Base-by-base conservation (phyloP, 2,329 filamentous ascomycete species). In the Apiospora sp. region DNA sequence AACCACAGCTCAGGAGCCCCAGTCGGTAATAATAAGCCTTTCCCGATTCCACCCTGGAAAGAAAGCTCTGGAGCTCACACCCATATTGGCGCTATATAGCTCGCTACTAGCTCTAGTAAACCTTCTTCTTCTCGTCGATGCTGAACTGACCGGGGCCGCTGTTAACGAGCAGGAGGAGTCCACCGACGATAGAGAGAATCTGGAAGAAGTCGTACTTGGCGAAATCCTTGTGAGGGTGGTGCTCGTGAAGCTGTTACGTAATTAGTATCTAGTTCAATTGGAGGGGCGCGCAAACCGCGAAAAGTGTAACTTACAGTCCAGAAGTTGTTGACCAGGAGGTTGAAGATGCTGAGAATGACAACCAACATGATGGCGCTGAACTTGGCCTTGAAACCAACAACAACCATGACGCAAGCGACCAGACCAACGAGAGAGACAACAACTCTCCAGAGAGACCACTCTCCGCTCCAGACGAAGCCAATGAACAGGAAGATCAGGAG, bases 191-290 rank as follows among this genome's bases (percentile, higher is more conserved):
- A 70, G 96, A 99, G 71, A 99, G 89, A 79, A 98, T 98, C 88
- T 99, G 96, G 92, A 99, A 99, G 89, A 99, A 99, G 84, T 99
- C 96, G 90, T 99, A 99, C 87, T 99, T 99, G 88, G 96, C 96
- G 82, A 99, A 99, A 85, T 99, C 96, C 91, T 98, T 98, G 89
- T 98, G 96, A 68, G 96, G 96, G 87, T 99, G 96, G 87, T 97
- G 94, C 78, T 96, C 93, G 87, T 98, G 96, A 77, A 99, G 94
- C 93, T 97, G 77, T 37, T 71, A 70, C 67, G 68, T 70, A 14
- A 78, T 82, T 75, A 82, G 79, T 67, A 13, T 73, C 5, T n/a
- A 64, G 71, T 43, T 44, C 13, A 69, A 48, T 61, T 8, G 67
- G 72, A 80, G 0, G 27, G 37, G 22, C 24, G 68, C 44, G 67